Base-by-base conservation (phyloP, 2,329 filamentous ascomycete species). In the Ophiostoma tasmaniense region DNA sequence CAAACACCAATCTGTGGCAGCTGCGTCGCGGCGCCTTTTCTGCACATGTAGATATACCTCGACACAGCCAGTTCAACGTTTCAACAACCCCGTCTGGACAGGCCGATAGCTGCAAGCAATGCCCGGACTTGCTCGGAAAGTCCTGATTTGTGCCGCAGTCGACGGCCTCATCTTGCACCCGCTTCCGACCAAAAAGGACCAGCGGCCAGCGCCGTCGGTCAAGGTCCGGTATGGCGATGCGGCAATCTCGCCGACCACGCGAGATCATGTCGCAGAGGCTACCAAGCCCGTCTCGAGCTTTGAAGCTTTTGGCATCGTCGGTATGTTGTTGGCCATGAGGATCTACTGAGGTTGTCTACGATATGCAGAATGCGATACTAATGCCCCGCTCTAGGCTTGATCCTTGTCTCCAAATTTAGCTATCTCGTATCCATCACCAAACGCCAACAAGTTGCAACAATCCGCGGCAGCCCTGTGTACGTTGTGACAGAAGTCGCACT, bases 361-460 rank as follows among this genome's bases (percentile, higher is more conserved):
- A 14, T 25, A 13, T 3, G 14, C 37, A 39, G 13, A 39, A 25
- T 17, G 20, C n/a, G 25, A 52, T n/a, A 17, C 39, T 50, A 25
- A 61, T 22, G 7, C 7, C 10, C 52, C 50, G 22, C 22, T 33
- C n/a, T 6, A 98, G 94, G 95, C 28, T 81, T 99, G 1, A 85
- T 99, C 62, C 92, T 89, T 45, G 86, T 98, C 70, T 91, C 93
- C 28, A 90, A 88, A 50, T 85, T 89, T 35, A 91, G 88, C 72
- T 98, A 94, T 78, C 85, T 99, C 7, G 86, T 99, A 70, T 90
- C 92, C 13, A 96, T 99, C 74, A 93, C 90, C 28, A 87, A 88
- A 70, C 90, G 94, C 64, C 87, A 96, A 75, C 91, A 96, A 77
- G 93, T 98, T 66, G 95, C 95, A 2, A 89, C 93, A 72, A 88